Evolutionary conservation across 2,329 filamentous ascomycete species (phyloP), one percentile per base, ranked within the genome.

Genomic region (Aspergillus calidoustus): DNA sequence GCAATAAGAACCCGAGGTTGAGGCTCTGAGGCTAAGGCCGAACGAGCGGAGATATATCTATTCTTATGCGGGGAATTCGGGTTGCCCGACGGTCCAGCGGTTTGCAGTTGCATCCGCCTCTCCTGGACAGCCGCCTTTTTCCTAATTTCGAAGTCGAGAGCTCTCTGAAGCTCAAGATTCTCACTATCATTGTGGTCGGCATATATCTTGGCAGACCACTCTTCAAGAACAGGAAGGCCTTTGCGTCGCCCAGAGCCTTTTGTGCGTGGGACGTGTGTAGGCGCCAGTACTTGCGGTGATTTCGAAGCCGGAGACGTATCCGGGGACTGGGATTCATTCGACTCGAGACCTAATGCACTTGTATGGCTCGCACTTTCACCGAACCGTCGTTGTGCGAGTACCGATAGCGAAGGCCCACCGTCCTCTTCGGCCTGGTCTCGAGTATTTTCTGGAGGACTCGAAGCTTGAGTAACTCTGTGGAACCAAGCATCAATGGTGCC

Each of bases 131-230:
- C 73, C 3, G 71, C 73, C 61, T 70, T 75, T 64, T 79, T 79
- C 46, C 76, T 70, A 17, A 68, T 66, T 52, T 79, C 77, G 61
- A 78, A 79, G 38, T 79, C 76, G 51, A 79, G 68, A 23, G 76
- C 75, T 13, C 71, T 66, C 46, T 71, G 67, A 4, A 77, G 49
- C 34, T 71, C 69, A 2, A 67, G 48, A 7, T 64, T 59, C 0
- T 65, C 57, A 15, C 46, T 54, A 7, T 60, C 13, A n/a, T 50
- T 62, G 3, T 62, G 52, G 13, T 64, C 61, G 19, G 62, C 54
- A 25, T 72, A 70, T 19, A 72, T 54, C 9, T 64, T 62, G 28
- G 66, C 57, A 6, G 71, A 69, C 68, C 67, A 72, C 43, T 64
- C 59, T 22, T 71, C 70, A 25, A 70, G 64, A 28, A 66, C 65